Evolutionary conservation across 208 protist genomes (phyloP), one percentile per base, ranked within the genome.

Genomic region (Acanthamoeba triangularis): DNA sequence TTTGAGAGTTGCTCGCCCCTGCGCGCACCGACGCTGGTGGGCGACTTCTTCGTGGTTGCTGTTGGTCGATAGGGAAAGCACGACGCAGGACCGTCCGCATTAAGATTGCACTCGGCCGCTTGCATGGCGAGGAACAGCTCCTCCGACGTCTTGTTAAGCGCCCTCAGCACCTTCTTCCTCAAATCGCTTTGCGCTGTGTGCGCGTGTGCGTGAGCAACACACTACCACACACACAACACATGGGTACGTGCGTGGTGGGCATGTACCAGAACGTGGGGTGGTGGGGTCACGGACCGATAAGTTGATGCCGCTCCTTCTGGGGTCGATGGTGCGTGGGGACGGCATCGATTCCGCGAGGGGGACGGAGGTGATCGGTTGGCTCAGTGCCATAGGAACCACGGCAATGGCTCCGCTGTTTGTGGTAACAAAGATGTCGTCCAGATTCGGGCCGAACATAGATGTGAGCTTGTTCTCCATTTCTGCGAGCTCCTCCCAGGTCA

Each of bases 121-220:
- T 78, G 69, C 69, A 78, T 78, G 69, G 69, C 69, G 30, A 78
- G n/a, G 69, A 78, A 78, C 33, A 78, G 69, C 69, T 78, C 69
- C 69, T 78, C 69, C 10, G 69, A 6, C n/a, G 69, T 78, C 30
- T 44, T 78, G 69, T 78, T 78, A 10, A 78, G 37, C 37, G 69
- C 69, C 69, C 37, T 30, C 16, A 78, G 69, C 23, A 78, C 69
- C 30, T 41, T 78, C 37, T 23, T 44, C 30, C n/a, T 78, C 33
- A 78, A 8, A 13, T 78, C 69, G 69, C 13, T 44, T 18, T 37
- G 25, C 8, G 13, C 69, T 78, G 69, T 44, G 37, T n/a, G 25
- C n/a, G n/a, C n/a, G 59, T 61, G 37, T 41, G 37, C 1, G 37
- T 41, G 37, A 41, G 37, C 37, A 41, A 41, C 37, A 41, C 37